Base-by-base conservation (phyloP, 139 green algal species). In the Desmodesmus armatus region DNA sequence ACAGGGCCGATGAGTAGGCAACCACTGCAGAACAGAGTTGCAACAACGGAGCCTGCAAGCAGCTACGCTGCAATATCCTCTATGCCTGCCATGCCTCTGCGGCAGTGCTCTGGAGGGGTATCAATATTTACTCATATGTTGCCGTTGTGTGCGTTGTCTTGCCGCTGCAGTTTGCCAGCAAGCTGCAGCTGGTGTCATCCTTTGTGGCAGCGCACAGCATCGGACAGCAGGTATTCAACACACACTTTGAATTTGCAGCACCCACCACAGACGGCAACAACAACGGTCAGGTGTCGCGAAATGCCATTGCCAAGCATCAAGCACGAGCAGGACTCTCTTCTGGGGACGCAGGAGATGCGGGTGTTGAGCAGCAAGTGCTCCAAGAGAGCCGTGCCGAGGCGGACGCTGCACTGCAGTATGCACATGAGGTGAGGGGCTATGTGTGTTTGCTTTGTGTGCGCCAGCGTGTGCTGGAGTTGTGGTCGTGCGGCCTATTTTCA, bases 361-460 rank as follows among this genome's bases (percentile, higher is more conserved):
- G 6, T 60, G 70, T 17, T 49, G 73, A 81, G 1, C 13, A 27
- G 33, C 31, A 69, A 25, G 49, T 70, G 51, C 35, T 81, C 31
- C 74, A 81, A 31, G 74, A 81, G 49, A 81, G 74, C 33, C 15
- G 49, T 31, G 35, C 19, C 35, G 74, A 81, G 43, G 74, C 69
- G n/a, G 51, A 33, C 35, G 74, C 74, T 49, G 74, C 49, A 25
- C 31, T 69, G 49, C 11, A 67, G 15, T 81, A 81, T 25, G 74
- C 74, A 31, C 47, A 80, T 0, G 15, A 66, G 47, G 73, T 65
- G 25, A 21, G 72, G n/a, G 19, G 3, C 33, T 31, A 31, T 49
- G 65, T 33, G 9, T n/a, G 31, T 3, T 37, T 3, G 15, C 35
- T 3, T 44, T 13, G 25, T 7, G 60, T 11, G 5, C 60, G n/a